phyloP scores from a whole-genome alignment of 495 filamentous ascomycete genomes.

The Platismatia glauca region DNA sequence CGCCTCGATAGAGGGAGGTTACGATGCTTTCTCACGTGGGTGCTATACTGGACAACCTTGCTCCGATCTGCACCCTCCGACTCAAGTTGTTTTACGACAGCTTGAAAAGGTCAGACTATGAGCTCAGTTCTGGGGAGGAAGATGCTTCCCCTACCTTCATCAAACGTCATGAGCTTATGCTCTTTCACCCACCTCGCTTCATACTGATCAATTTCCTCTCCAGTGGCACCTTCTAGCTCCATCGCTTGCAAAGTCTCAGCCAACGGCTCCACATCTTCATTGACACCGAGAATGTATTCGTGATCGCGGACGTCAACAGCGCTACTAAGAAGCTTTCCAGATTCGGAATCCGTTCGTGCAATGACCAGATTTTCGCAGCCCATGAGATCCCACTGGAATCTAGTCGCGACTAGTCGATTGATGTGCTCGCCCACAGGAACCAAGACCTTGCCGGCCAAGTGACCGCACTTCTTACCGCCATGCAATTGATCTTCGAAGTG shows the following conservation, averaged over 20 bases:
- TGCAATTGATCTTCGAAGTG: conserved; percentile 98
- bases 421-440: conserved; percentile 94
- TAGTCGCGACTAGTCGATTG: conserved; percentile 80
- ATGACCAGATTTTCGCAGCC: conserved; percentile 89
- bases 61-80: conserved; percentile 28
- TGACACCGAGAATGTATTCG: conserved; percentile 86
- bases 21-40: conserved; percentile 47
- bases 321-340: conserved; percentile 78
- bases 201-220: conserved; percentile 70
- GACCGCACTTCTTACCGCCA: conserved; percentile 96
- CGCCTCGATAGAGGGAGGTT: conserved; percentile 70
- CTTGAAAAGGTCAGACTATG: neutral
- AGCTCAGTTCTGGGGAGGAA: neutral
- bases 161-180: conserved; percentile 80
- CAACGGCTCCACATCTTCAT: conserved; percentile 61
- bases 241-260: conserved; percentile 86
- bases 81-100: conserved; percentile 9
- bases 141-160: conserved; percentile 52
- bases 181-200: conserved; percentile 86
- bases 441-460: conserved; percentile 92
- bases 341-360: conserved; percentile 90
- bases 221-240: conserved; percentile 68
- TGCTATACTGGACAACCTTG: conserved; percentile 57
- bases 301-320: conserved; percentile 91
- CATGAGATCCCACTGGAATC: conserved; percentile 98